These are phyloP conservation scores for Coemansia reversa DNA, from an alignment of 192 early-diverging fungal genomes.

Conservation along the genomic window DNA sequence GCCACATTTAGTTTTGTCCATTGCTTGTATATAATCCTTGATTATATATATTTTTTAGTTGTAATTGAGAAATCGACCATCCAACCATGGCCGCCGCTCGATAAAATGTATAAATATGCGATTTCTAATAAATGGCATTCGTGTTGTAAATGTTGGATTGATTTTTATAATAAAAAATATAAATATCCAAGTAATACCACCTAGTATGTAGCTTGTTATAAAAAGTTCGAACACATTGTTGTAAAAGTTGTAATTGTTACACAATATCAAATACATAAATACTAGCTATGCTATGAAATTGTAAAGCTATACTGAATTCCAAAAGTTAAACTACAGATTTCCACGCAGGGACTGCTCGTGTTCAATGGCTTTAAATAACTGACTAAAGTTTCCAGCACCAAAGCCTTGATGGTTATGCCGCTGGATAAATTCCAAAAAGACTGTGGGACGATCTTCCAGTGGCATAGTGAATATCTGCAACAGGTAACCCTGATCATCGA, in stretches of 20 bases:
- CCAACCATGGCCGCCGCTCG: no score
- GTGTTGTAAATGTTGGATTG: no score
- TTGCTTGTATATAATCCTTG: no score
- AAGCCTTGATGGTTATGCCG: constrained; percentile 90
- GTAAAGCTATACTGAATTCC: neutral
- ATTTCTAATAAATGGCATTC: no score
- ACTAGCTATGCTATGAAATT: neutral
- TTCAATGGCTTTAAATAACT: constrained; percentile 95
- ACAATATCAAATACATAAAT: neutral
- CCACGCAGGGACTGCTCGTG: constrained; percentile 90
- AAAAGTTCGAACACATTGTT: no score
- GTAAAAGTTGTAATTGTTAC: neutral
- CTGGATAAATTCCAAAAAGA: constrained; percentile 98
- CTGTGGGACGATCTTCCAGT: constrained; percentile 91
- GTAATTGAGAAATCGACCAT: no score
- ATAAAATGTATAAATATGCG: no score
- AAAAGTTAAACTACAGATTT: constrained; percentile 56
- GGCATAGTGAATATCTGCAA: constrained; percentile 93
- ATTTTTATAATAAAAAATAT: no score
- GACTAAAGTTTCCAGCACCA: constrained; percentile 98
- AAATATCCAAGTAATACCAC: no score
- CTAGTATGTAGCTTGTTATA: no score
- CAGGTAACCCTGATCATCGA: constrained; percentile 94
- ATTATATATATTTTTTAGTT: no score
- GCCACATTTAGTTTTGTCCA: no score